Conservation (phyloP, 805 yeast species). For the Hanseniaspora valbyensis region DNA sequence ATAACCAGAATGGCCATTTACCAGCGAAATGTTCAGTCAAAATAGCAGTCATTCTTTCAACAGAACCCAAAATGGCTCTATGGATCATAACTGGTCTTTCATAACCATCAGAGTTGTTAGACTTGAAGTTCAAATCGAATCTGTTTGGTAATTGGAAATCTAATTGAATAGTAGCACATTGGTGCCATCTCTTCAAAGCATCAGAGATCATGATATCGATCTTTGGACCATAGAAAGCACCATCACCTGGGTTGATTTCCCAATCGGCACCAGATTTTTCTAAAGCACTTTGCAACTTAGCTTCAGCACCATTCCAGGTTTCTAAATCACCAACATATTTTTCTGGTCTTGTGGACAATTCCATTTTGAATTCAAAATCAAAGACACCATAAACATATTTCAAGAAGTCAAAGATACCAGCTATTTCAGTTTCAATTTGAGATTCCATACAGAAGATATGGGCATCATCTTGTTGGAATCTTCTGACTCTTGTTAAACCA, state of each 20-base stretch:
- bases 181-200: slow-evolving; percentile 93
- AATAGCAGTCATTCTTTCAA: slow-evolving; percentile 98
- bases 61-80: slow-evolving; percentile 96
- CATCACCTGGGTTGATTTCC: slow-evolving; percentile 95
- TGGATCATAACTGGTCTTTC: slow-evolving; percentile 97
- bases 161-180: slow-evolving; percentile 96
- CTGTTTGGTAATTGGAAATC: slow-evolving; percentile 97
- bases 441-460: slow-evolving; percentile 92
- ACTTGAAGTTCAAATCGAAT: slow-evolving; percentile 79
- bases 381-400: slow-evolving; percentile 77
- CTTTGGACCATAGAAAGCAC: slow-evolving; percentile 93
- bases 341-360: slow-evolving; percentile 93
- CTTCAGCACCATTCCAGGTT: slow-evolving; percentile 89
- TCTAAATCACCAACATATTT: slow-evolving; percentile 88
- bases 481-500: slow-evolving; percentile 91
- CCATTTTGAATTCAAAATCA: slow-evolving; percentile 93
- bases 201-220: slow-evolving; percentile 93
- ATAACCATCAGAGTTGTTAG: slow-evolving; percentile 47
- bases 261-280: slow-evolving; percentile 79
- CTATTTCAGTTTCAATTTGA: slow-evolving; percentile 80
- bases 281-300: slow-evolving; percentile 69
- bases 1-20: slow-evolving; percentile 99
- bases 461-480: slow-evolving; percentile 99
- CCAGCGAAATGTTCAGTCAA: slow-evolving; percentile 97
- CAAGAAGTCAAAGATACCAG: slow-evolving; percentile 75